Evolutionary conservation across 805 yeast genomes (phyloP).

Genomic region (Spathaspora hagerdaliae): DNA sequence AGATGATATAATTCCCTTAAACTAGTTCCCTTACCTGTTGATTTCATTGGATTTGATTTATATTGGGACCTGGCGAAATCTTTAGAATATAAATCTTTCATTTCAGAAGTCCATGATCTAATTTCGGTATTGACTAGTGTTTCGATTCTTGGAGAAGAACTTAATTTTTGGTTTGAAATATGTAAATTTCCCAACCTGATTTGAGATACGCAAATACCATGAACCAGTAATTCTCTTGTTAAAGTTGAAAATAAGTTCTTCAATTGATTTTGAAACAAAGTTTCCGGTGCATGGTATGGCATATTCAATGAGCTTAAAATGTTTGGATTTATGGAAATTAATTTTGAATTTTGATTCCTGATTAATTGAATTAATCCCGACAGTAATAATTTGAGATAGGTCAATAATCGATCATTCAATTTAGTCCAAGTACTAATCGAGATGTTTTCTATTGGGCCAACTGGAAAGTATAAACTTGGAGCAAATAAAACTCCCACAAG

Average conservation of each 20-base stretch:
- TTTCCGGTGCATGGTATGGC: slow-evolving; percentile 64
- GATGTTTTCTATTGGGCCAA: slow-evolving; percentile 64
- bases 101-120: slow-evolving; percentile 34
- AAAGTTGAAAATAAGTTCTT: slow-evolving; percentile 30
- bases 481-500: slow-evolving; percentile 65
- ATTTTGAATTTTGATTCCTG: slow-evolving; percentile 46
- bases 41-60: slow-evolving; percentile 24
- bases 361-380: slow-evolving; percentile 54
- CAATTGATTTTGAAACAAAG: slow-evolving; percentile 47
- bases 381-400: slow-evolving; percentile 49
- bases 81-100: slow-evolving; percentile 27
- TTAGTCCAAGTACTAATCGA: slow-evolving; percentile 49
- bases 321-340: slow-evolving; percentile 51
- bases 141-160: slow-evolving; percentile 18
- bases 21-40: slow-evolving; percentile 25
- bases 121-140: slow-evolving; percentile 32
- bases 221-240: slow-evolving; percentile 32
- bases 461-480: slow-evolving; percentile 66
- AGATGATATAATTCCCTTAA: slow-evolving; percentile 36
- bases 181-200: slow-evolving; percentile 38
- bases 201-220: slow-evolving; percentile 34
- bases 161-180: slow-evolving; percentile 18
- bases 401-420: slow-evolving; percentile 41
- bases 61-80: slow-evolving; percentile 29
- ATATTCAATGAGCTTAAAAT: slow-evolving; percentile 51